Percentiles rank a stretch among this genome's conserved stretches.
phyloP scores from a whole-genome alignment of 2,329 filamentous ascomycete genomes.

The Paecilomyces sp. region DNA sequence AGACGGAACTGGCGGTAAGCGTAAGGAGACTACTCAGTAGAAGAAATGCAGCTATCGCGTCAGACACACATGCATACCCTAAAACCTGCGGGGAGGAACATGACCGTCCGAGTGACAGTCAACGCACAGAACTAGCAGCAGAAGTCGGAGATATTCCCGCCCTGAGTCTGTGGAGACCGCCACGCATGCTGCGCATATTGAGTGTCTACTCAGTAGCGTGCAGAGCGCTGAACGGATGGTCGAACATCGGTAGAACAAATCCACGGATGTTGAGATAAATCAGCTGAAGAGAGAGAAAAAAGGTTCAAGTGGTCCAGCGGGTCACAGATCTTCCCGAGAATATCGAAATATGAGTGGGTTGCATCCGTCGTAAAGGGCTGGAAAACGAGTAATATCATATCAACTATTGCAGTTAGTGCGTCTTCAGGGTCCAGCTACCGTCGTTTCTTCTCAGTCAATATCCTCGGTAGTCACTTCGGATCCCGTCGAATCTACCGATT shows the following conservation, averaged over 20 bases:
- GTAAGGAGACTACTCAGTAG: neutral
- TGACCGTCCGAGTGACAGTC: neutral
- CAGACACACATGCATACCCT: neutral
- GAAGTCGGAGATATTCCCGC: neutral
- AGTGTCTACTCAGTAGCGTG: neutral
- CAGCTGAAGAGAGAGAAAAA: neutral
- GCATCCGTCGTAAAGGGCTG: neutral
- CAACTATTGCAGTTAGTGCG: neutral
- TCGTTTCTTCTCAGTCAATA: constrained; percentile 8
- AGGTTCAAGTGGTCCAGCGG: neutral
- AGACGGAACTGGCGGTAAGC: neutral
- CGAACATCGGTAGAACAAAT: neutral
- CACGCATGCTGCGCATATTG: neutral
- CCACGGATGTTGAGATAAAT: neutral
- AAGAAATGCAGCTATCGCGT: neutral
- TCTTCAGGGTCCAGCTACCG: constrained; percentile 4
- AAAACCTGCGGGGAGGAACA: neutral
- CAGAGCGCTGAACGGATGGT: neutral
- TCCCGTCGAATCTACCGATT: constrained; percentile 15
- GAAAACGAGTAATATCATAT: neutral
- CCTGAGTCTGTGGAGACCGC: neutral
- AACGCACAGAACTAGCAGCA: neutral
- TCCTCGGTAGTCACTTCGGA: constrained; percentile 26
- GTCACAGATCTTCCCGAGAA: neutral
- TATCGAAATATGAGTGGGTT: neutral